Evolutionary conservation across 1,139 yeast species (phyloP).

Genomic region (Yamadazyma pseudoaaseri): DNA sequence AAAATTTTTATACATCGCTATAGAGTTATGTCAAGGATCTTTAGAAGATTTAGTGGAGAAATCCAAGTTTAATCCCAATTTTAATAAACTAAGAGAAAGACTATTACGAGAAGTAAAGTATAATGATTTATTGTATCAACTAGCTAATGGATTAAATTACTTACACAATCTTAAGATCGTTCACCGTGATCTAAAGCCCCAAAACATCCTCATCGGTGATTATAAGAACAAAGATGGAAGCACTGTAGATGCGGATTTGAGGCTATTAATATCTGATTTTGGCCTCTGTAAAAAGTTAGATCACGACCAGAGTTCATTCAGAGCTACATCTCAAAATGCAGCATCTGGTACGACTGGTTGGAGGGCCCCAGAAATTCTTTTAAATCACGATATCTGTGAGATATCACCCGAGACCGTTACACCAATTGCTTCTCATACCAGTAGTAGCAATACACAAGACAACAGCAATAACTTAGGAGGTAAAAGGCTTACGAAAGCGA

Average conservation of each 20-base stretch:
- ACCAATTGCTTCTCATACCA: conserved; percentile 26
- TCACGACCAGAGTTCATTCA: conserved; percentile 87
- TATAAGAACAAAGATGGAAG: conserved; percentile 24
- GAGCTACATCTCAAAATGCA: conserved; percentile 89
- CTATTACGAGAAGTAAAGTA: conserved; percentile 4
- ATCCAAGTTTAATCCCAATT: conserved; percentile 35
- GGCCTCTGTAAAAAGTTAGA: conserved; percentile 93
- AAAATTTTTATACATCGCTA: conserved; percentile 85
- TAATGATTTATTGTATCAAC: conserved; percentile 65
- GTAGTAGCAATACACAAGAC: conserved; percentile 2
- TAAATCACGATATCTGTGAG: conserved; percentile 41
- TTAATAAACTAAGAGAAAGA: conserved; percentile 13
- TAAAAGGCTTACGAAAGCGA: conserved; percentile 80
- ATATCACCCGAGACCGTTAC: conserved; percentile 43
- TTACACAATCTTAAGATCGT: conserved; percentile 89
- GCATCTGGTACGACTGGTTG: conserved; percentile 96
- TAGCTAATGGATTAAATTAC: conserved; percentile 83
- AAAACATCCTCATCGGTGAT: conserved; percentile 84
- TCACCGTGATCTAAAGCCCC: conserved; percentile 95
- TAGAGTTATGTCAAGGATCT: conserved; percentile 88
- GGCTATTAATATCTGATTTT: conserved; percentile 89
- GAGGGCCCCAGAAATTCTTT: conserved; percentile 92
- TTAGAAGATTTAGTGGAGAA: conserved; percentile 79
- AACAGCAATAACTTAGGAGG: conserved; percentile 17
- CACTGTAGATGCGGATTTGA: conserved; percentile 22